Evolutionary conservation across 2,329 filamentous ascomycete species (phyloP), one percentile per base, ranked within the genome.

Genomic region (Drechslerella coelobrocha): DNA sequence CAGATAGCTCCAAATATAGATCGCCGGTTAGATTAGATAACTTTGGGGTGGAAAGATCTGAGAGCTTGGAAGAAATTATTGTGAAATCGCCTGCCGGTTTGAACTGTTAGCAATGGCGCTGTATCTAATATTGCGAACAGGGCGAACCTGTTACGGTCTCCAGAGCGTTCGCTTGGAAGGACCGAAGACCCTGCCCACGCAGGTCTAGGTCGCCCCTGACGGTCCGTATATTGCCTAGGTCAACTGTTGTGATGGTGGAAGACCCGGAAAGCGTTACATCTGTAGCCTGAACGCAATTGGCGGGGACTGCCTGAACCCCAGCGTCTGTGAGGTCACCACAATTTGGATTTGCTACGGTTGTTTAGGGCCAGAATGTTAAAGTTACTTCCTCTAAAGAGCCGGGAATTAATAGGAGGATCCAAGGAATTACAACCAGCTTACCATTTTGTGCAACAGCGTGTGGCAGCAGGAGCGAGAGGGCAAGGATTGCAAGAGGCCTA

Each of bases 41-140:
- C 9, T 47, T 39, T 3, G 45, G 24, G 26, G 53, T 27, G 10
- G 17, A 12, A 4, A 66, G 26, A 2, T 41, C 12, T 1, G 52
- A 57, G 6, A 66, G 14, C 10, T 39, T 39, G 8, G 53, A 53
- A 2, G 53, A 66, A 17, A 31, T 17, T 2, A 66, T 57, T 8
- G 61, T 66, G 12, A 66, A 66, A 14, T 66, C 61, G 47, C 61
- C 61, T 66, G 45, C 14, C 27, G 19, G 21, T 45, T n/a, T 14
- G 12, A 19, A 17, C 17, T 2, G 7, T 5, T 26, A 1, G 8
- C 1, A 37, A 7, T 19, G 2, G 17, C 19, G 17, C 9, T 19
- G 7, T 2, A 37, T 17, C 39, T 53, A 37, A 8, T 14, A 53
- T 9, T 29, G 3, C 17, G 24, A 6, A 24, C 37, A 59, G n/a